Percentiles rank a stretch among this genome's conserved stretches.
phyloP scores from a whole-genome alignment of 2,329 filamentous ascomycete genomes.

The Diaporthe ampelina region DNA sequence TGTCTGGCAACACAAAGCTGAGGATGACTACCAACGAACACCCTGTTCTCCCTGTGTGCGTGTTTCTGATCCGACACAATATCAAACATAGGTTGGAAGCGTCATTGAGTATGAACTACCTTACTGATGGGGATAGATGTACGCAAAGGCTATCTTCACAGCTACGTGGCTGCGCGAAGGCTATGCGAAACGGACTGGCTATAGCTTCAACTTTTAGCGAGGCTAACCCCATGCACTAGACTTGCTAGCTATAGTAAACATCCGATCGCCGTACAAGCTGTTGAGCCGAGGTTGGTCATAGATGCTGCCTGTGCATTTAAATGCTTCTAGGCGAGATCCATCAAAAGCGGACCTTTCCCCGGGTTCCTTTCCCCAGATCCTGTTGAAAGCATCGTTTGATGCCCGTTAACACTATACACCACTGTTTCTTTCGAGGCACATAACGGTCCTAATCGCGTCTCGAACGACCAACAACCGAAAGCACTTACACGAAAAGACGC shows the following conservation, averaged over 20 bases:
- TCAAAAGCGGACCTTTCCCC: neutral
- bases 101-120: too few species aligned
- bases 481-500: accelerated
- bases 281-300: neutral
- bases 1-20: neutral
- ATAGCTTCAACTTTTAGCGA: neutral
- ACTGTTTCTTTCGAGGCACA: neutral
- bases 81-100: too few species aligned
- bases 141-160: neutral
- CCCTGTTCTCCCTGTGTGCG: too few species aligned
- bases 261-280: neutral
- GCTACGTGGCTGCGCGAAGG: neutral
- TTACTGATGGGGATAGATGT: accelerated
- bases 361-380: too few species aligned
- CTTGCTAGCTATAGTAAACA: neutral
- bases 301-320: neutral
- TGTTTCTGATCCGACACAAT: neutral
- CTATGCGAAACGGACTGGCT: neutral
- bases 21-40: neutral
- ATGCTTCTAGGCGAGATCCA: neutral
- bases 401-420: neutral
- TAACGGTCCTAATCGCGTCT: too few species aligned
- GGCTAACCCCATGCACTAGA: neutral
- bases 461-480: too few species aligned
- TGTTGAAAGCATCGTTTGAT: neutral